Evolutionary conservation across 768 basidiomycete species (phyloP), one percentile per base, ranked within the genome.

Genomic region (Cubamyces sp.): DNA sequence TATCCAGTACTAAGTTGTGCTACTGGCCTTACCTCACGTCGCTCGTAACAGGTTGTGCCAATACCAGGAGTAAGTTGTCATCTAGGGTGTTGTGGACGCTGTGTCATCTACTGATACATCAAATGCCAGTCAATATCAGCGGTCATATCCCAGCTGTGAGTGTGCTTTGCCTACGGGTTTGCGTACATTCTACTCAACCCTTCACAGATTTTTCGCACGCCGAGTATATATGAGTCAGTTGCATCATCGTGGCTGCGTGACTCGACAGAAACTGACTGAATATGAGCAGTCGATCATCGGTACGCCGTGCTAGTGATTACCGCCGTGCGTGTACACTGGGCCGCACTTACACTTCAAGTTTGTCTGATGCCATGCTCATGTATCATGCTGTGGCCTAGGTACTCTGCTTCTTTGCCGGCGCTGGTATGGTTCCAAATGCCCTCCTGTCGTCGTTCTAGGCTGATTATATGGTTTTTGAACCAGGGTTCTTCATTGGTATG

Each of bases 141-240:
- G 5, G 40, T 50, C 12, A 42, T 60, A 2, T 53, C 51, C 6
- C 58, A 60, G 28, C 19, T 37, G 58, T 60, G 9, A 46, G 58
- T 23, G 9, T 14, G 8, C 5, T 6, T 18, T 14, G 11, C 7
- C 18, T 50, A 5, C 1, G 2, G 9, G 18, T 12, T 12, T 5
- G 34, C 39, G 21, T 18, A 53, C 19, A 3, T 41, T n/a, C 16
- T 25, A 41, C 15, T 45, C n/a, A 40, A 16, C 6, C 14, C 1
- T 28, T 9, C 11, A 1, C 18, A 61, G 60, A 4, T 61, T 61
- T 11, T 61, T 61, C 23, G 60, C 53, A 19, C 52, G 60, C 6
- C 60, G 60, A 9, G 43, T 61, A 21, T 61, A 47, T 25, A 45
- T 61, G 7, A 18, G 60, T 54, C 16, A 49, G 26, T 23, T 3